A percentile compares a stretch with the other conserved stretches of the same genome.
These are phyloP conservation scores for Cytospora chrysosperma DNA, from an alignment of 2,329 filamentous ascomycete genomes.

Conservation along the genomic window DNA sequence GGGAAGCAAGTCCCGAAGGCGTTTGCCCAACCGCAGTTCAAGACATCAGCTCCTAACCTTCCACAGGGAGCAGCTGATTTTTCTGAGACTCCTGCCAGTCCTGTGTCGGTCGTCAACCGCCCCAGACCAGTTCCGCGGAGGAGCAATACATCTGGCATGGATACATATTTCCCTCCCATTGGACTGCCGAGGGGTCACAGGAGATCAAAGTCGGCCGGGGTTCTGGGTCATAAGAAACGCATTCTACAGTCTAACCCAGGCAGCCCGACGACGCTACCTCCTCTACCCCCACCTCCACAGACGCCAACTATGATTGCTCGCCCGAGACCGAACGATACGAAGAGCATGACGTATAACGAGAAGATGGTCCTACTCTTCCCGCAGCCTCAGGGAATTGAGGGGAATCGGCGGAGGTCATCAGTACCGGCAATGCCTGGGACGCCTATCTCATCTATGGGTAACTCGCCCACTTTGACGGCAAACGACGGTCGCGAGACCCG, in stretches of 20 bases:
- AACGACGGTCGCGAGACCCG: conserved; percentile 27
- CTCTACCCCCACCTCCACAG: conserved; percentile 49
- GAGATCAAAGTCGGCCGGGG: conserved; percentile 51
- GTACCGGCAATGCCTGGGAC: conserved; percentile 46
- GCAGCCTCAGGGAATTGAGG: conserved; percentile 31
- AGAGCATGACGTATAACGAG: conserved; percentile 59
- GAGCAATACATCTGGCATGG: conserved; percentile 23
- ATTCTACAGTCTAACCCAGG: conserved; percentile 44
- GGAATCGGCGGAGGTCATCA: conserved; percentile 37
- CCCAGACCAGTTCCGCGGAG: conserved; percentile 56
- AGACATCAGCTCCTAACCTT: neutral
- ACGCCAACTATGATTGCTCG: conserved; percentile 31
- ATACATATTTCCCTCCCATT: conserved; percentile 44
- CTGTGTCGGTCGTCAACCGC: conserved; percentile 50
- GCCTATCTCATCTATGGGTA: conserved; percentile 33
- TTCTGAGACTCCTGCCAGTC: conserved; percentile 25
- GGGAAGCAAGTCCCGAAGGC: conserved; percentile 34
- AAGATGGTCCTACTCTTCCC: conserved; percentile 55
- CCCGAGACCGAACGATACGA: conserved; percentile 51
- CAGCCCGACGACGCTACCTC: conserved; percentile 50
- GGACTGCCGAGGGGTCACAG: conserved; percentile 39
- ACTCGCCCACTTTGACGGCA: conserved; percentile 29
- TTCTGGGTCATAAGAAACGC: conserved; percentile 45
- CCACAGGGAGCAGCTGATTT: conserved; percentile 10
- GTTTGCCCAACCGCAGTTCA: conserved; percentile 17